Percentiles rank a stretch among this genome's conserved stretches.
phyloP scores from a whole-genome alignment of 2,329 filamentous ascomycete species.

The Aspergillus aculeatinus region DNA sequence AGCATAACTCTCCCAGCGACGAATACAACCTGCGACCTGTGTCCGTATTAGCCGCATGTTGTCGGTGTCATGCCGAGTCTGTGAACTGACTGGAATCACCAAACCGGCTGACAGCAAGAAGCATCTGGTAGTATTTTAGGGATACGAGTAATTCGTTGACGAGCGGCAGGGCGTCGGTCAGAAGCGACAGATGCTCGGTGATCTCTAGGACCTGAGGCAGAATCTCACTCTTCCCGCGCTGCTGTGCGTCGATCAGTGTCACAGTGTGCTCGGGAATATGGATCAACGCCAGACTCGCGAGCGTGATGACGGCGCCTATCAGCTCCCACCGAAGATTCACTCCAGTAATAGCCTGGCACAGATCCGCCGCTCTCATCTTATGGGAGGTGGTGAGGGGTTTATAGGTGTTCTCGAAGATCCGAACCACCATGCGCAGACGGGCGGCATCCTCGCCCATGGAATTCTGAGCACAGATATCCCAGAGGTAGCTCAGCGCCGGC shows the following conservation, averaged over 20 bases:
- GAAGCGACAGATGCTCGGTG: neutral
- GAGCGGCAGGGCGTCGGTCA: neutral
- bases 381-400: neutral
- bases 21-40: neutral
- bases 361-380: neutral
- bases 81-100: neutral
- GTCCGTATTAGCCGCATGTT: neutral
- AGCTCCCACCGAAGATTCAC: neutral
- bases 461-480: neutral
- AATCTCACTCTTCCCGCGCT: neutral
- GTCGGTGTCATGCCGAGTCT: neutral
- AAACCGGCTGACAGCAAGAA: neutral
- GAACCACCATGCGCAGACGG: neutral
- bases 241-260: neutral
- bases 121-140: constrained; percentile 2
- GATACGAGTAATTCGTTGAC: constrained; percentile 4
- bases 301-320: neutral
- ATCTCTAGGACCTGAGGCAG: neutral
- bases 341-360: neutral
- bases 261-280: neutral
- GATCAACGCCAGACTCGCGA: neutral
- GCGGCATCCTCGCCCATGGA: neutral
- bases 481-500: neutral
- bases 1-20: neutral
- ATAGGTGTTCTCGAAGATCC: neutral